These are phyloP conservation scores for Phytophthora palmivora DNA, from an alignment of 352 stramenopile genomes.

Conservation along the genomic window DNA sequence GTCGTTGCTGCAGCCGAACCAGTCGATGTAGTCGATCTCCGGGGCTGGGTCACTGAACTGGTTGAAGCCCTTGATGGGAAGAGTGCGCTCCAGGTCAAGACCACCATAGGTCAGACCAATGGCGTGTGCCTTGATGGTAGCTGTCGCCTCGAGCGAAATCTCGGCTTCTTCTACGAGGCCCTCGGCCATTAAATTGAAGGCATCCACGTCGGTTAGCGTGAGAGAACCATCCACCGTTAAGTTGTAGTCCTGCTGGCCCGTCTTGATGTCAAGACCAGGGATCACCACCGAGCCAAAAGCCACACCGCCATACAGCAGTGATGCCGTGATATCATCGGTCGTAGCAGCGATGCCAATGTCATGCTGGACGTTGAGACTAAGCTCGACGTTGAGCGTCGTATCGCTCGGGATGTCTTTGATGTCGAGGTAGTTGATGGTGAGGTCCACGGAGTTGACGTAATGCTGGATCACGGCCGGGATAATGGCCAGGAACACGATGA, in stretches of 20 bases:
- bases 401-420: constrained; percentile 51
- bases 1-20: constrained; percentile 48
- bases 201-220: constrained; percentile 44
- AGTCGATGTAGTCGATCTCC: constrained; percentile 64
- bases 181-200: constrained; percentile 55
- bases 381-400: constrained; percentile 49
- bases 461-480: constrained; percentile 67
- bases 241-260: constrained; percentile 59
- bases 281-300: constrained; percentile 58
- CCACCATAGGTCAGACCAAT: constrained; percentile 60
- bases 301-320: constrained; percentile 49
- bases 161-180: constrained; percentile 43
- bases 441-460: constrained; percentile 59
- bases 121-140: constrained; percentile 52
- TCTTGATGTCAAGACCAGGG: constrained; percentile 59
- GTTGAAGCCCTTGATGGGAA: constrained; percentile 58
- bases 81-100: constrained; percentile 51
- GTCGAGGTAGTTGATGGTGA: constrained; percentile 76
- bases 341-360: constrained; percentile 45
- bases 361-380: constrained; percentile 64
- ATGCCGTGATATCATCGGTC: constrained; percentile 61
- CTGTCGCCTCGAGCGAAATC: constrained; percentile 47
- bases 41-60: constrained; percentile 58
- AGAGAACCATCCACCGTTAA: constrained; percentile 47
- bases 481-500: constrained; percentile 74